Percentiles rank a stretch among this genome's conserved stretches.
Conservation (phyloP, 108 stramenopile genomes). For the Nitzschia sp. region DNA sequence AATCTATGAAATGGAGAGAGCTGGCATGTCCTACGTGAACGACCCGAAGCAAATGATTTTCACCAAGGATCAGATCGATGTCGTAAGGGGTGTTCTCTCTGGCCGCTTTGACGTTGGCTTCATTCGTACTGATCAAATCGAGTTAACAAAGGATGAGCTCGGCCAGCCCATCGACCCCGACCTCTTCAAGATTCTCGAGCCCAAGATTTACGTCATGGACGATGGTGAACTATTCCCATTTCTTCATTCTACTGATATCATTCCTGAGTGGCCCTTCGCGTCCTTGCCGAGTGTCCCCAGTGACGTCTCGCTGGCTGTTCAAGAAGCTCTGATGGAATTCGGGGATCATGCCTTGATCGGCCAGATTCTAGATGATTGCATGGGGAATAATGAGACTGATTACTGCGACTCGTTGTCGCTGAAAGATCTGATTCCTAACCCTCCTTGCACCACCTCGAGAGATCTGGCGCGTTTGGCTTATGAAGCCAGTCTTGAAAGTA, state of each 20-base stretch:
- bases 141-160: constrained; percentile 24
- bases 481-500: not conserved
- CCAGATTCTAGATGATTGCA: not conserved
- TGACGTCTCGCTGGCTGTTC: constrained; percentile 13
- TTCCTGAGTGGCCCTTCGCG: constrained; percentile 31
- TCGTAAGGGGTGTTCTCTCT: no score
- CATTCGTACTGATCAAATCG: constrained; percentile 35
- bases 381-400: not conserved
- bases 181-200: constrained; percentile 10
- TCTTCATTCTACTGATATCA: constrained; percentile 7
- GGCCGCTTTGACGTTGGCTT: no score
- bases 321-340: constrained; percentile 20
- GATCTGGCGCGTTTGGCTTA: no score
- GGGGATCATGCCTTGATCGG: constrained; percentile 18
- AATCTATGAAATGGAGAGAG: no score
- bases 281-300: not conserved
- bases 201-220: no score
- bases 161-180: constrained; percentile 11
- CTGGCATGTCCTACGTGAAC: no score
- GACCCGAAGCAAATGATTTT: no score
- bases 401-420: constrained; percentile 2
- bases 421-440: no score
- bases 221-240: no score
- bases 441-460: no score
- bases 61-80: no score